phyloP scores from a whole-genome alignment of 2,329 filamentous ascomycete genomes.

The Plenodomus lindquistii region DNA sequence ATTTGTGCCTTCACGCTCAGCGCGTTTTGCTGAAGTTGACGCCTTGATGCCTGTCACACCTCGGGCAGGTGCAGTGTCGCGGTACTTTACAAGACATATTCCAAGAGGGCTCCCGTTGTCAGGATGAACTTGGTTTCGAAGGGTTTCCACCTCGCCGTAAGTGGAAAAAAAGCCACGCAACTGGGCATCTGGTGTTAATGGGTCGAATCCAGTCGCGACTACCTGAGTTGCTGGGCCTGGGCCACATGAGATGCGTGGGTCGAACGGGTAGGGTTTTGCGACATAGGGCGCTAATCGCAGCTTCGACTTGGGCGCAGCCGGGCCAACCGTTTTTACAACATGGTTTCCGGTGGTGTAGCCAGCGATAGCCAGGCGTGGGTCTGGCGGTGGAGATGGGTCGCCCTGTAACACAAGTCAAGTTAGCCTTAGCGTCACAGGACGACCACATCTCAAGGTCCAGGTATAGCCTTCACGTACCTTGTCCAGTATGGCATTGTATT shows the following conservation, averaged over 20 bases:
- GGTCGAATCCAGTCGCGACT: slow-evolving; percentile 95
- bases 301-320: slow-evolving; percentile 68
- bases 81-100: slow-evolving; percentile 88
- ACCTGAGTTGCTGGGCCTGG: slow-evolving; percentile 89
- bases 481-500: slow-evolving; percentile 57
- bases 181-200: slow-evolving; percentile 77
- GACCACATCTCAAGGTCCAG: slow-evolving; percentile 40
- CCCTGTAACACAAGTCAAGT: slow-evolving; percentile 60
- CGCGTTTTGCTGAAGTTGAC: slow-evolving; percentile 78
- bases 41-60: slow-evolving; percentile 64
- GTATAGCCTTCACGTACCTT: slow-evolving; percentile 47
- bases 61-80: slow-evolving; percentile 64
- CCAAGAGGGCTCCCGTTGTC: slow-evolving; percentile 92
- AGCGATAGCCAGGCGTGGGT: slow-evolving; percentile 75
- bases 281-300: slow-evolving; percentile 75
- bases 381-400: slow-evolving; percentile 77
- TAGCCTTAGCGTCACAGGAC: slow-evolving; percentile 47
- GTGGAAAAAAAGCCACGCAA: slow-evolving; percentile 75
- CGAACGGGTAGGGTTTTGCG: slow-evolving; percentile 79
- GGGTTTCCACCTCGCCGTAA: slow-evolving; percentile 85
- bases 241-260: slow-evolving; percentile 80
- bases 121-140: slow-evolving; percentile 93
- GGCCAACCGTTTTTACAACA: slow-evolving; percentile 57
- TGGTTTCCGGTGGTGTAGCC: slow-evolving; percentile 60
- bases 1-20: slow-evolving; percentile 75